phyloP scores from a whole-genome alignment of 2,329 filamentous ascomycete genomes.

The Cercospora sp. region DNA sequence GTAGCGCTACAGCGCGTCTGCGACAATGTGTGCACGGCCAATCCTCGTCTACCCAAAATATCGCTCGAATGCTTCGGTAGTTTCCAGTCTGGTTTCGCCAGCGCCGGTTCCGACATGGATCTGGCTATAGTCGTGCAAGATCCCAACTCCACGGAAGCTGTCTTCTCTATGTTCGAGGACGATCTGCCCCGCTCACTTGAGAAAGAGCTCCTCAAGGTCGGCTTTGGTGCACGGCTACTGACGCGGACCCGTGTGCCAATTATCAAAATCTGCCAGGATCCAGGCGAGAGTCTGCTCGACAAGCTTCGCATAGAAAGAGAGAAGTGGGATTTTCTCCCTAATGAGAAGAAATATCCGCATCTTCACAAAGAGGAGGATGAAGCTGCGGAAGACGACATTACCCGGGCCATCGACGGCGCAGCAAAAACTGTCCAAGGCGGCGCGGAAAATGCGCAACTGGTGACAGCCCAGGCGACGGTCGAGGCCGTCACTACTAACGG shows the following conservation, averaged over 20 bases:
- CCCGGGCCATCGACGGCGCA: neutral
- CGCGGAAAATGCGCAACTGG: neutral
- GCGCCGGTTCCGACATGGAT: conserved; percentile 88
- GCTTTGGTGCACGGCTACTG: conserved; percentile 74
- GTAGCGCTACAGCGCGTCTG: conserved; percentile 64
- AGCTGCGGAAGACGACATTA: conserved; percentile 16
- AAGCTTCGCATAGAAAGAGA: conserved; percentile 64
- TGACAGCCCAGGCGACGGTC: neutral
- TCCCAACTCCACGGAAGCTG: conserved; percentile 26
- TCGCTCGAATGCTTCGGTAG: conserved; percentile 81
- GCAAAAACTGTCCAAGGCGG: neutral
- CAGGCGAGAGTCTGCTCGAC: conserved; percentile 59
- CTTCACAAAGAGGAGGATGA: conserved; percentile 30
- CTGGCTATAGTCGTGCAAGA: conserved; percentile 68
- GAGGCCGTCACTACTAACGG: neutral
- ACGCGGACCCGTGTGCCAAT: conserved; percentile 81
- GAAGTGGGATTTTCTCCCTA: conserved; percentile 66
- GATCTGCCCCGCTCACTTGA: conserved; percentile 72
- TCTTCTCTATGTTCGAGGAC: conserved; percentile 49
- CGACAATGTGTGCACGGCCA: conserved; percentile 56
- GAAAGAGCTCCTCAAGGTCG: conserved; percentile 68
- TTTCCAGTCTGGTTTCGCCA: conserved; percentile 80
- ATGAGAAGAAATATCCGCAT: conserved; percentile 48
- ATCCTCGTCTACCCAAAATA: conserved; percentile 50
- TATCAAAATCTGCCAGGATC: conserved; percentile 78